Evolutionary conservation across 2,329 filamentous ascomycete genomes (phyloP), one percentile per base, ranked within the genome.

Genomic region (Talaromyces pinophilus): DNA sequence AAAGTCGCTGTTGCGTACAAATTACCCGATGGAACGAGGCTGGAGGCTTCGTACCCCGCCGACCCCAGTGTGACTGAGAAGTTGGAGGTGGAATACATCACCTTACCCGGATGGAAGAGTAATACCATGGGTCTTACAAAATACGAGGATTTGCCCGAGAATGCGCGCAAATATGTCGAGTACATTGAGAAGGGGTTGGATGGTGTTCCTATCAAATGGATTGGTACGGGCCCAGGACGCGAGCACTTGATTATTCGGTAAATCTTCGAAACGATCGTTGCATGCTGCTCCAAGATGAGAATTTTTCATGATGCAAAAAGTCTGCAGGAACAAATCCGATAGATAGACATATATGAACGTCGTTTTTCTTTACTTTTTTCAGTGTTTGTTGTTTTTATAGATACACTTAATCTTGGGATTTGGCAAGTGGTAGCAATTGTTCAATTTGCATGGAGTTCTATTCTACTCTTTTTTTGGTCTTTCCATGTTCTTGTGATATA

Each of bases 41-140:
- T 77, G 40, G 78, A 86, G 15, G 78, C 82, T 35, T 82, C 81
- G n/a, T 87, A 88, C 80, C 87, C 87, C 0, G 84, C 85, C 17
- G 84, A 87, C 70, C 76, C 84, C 15, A 81, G 83, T 22, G 77
- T 83, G 11, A 75, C 88, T 38, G 74, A 79, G 52, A 82, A 84
- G 69, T 79, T 87, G 64, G 79, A 87, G 72, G 83, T 87, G 42
- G 80, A 82, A 69, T 89, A 89, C 75, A 80, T 84, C 70, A 87
- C 85, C 8, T 77, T 89, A 44, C 82, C 83, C 2, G 87, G 87
- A 44, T 89, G 87, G 87, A 86, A 88, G 78, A 80, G 79, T 69
- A 82, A 82, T 69, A 89, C 86, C 0, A 87, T 86, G 68, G 86
- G 86, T 52, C 77, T 80, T 55, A 85, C 81, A 73, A 82, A 78